phyloP scores from a whole-genome alignment of 2,329 filamentous ascomycete species.

The Cryphonectria nitschkei region DNA sequence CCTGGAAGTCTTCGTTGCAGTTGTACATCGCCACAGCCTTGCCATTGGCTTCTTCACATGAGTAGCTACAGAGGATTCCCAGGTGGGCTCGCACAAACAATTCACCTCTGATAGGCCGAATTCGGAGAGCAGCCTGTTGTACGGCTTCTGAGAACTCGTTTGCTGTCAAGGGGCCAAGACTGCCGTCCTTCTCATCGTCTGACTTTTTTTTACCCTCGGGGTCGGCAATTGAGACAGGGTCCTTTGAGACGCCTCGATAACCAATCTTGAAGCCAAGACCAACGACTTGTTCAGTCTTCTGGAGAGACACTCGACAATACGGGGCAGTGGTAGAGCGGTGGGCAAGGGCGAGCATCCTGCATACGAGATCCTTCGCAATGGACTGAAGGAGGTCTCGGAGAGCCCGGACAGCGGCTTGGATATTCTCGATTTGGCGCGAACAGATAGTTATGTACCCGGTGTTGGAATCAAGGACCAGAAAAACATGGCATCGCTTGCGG shows the following conservation, averaged over 20 bases:
- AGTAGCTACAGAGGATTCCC: conserved; percentile 9
- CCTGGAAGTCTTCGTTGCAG: conserved; percentile 6
- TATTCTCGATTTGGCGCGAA: not conserved
- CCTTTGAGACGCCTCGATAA: conserved; percentile 1
- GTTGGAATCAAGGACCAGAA: conserved; percentile 4
- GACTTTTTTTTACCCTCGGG: not conserved
- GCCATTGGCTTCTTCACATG: conserved; percentile 2
- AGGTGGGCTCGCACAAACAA: conserved; percentile 23
- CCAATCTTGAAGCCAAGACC: not conserved
- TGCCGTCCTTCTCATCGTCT: not conserved
- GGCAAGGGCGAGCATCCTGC: not conserved
- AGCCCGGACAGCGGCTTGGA: conserved; percentile 15
- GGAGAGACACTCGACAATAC: not conserved
- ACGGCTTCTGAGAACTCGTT: conserved; percentile 7
- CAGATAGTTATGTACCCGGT: conserved; percentile 7
- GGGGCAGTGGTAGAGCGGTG: conserved; percentile 12
- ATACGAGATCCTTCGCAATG: conserved; percentile 15
- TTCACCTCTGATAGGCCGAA: conserved; percentile 20
- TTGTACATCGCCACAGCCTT: conserved; percentile 8
- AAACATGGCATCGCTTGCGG: conserved; percentile 15
- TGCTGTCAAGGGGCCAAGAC: not conserved
- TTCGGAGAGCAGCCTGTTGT: conserved; percentile 18
- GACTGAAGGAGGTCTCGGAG: conserved; percentile 17
- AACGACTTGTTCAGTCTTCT: conserved; percentile 5
- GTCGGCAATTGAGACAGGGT: not conserved